phyloP scores from a whole-genome alignment of 2,329 filamentous ascomycete genomes.

The Xylaria sp. region DNA sequence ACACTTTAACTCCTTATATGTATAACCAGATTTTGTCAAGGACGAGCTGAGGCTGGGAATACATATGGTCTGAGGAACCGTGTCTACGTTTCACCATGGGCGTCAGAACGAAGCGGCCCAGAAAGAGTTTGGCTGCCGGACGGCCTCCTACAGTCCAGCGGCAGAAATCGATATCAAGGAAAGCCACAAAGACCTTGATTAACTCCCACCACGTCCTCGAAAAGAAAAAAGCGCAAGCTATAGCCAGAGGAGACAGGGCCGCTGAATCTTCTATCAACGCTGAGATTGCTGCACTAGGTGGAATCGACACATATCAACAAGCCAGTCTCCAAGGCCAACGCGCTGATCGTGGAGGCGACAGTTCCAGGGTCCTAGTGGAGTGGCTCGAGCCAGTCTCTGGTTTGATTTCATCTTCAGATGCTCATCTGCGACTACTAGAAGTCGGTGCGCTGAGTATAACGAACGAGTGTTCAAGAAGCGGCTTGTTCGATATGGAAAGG shows the following conservation, averaged over 20 bases:
- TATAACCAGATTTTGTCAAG: neutral
- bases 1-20: neutral
- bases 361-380: conserved; percentile 64
- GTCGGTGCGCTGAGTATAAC: conserved; percentile 82
- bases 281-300: conserved; percentile 61
- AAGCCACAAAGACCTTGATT: conserved; percentile 65
- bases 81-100: conserved; percentile 51
- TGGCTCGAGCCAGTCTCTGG: conserved; percentile 54
- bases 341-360: conserved; percentile 68
- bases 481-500: conserved; percentile 71
- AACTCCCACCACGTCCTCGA: conserved; percentile 67
- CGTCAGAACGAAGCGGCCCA: conserved; percentile 47
- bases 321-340: conserved; percentile 71
- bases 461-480: conserved; percentile 80
- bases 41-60: neutral
- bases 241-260: conserved; percentile 54
- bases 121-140: conserved; percentile 53
- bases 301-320: conserved; percentile 65
- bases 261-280: conserved; percentile 50
- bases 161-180: conserved; percentile 63
- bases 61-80: neutral
- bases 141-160: conserved; percentile 59
- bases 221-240: conserved; percentile 62
- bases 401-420: conserved; percentile 22
- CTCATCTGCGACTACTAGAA: conserved; percentile 72